Evolutionary conservation across 2,329 filamentous ascomycete species (phyloP).

Genomic region (Aspergillus sp.): DNA sequence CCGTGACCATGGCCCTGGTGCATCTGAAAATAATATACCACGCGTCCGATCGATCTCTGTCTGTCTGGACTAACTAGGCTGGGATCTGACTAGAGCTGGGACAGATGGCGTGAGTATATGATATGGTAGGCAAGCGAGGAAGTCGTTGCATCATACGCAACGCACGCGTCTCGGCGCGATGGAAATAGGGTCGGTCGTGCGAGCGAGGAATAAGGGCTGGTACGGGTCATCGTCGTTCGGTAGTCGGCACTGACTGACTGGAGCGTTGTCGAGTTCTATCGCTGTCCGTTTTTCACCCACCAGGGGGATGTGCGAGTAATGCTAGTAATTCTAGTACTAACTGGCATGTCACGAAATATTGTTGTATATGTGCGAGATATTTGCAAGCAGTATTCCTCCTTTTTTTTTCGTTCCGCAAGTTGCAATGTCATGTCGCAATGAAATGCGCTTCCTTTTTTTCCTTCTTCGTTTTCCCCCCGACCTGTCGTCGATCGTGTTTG

Average conservation of each 20-base stretch:
- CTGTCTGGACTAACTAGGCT: too few species aligned
- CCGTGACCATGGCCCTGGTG: background rate
- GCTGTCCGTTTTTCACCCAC: background rate
- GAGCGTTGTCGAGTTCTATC: background rate
- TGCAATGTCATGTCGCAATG: too few species aligned
- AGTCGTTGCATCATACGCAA: background rate
- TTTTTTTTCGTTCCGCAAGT: background rate
- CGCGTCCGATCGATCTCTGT: background rate
- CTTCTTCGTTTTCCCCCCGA: background rate
- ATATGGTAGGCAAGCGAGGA: background rate
- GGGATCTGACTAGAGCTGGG: background rate
- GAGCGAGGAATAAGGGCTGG: background rate
- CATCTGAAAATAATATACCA: background rate
- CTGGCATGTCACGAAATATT: background rate
- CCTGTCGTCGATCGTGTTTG: background rate
- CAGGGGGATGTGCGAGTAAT: background rate
- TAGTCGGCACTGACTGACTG: background rate
- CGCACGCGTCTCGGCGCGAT: background rate
- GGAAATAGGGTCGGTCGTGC: background rate
- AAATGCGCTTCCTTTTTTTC: background rate
- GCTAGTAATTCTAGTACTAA: background rate
- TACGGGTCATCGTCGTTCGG: background rate
- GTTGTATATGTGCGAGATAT: background rate
- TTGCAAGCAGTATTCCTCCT: background rate
- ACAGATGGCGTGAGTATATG: background rate